These are phyloP conservation scores for Globisporangium yorkense DNA, from an alignment of 352 stramenopile genomes.

Conservation along the genomic window DNA sequence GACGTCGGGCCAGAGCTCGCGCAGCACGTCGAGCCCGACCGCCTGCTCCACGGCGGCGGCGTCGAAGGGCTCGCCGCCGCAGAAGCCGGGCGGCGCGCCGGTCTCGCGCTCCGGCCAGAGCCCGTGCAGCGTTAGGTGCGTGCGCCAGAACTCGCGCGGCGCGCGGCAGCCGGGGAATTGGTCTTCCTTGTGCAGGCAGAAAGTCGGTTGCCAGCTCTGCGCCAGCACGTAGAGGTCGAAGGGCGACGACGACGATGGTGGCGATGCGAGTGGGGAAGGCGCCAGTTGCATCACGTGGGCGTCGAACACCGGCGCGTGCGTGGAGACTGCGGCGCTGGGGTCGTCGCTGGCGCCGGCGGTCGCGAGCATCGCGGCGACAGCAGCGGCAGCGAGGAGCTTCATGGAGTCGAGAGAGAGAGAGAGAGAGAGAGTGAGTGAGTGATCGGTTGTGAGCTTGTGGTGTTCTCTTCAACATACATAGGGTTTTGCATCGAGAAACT, in stretches of 20 bases:
- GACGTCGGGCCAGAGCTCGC: slow-evolving; percentile 85
- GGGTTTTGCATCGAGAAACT: too few relatives aligned
- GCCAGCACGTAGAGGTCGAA: slow-evolving; percentile 90
- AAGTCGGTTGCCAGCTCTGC: slow-evolving; percentile 87
- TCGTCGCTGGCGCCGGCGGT: background rate
- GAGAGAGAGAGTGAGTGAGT: background rate
- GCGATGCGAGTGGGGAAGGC: too few relatives aligned
- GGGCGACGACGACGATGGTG: background rate
- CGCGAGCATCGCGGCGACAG: background rate
- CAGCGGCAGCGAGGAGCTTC: background rate
- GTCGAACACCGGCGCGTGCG: background rate
- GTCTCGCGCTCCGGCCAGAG: slow-evolving; percentile 79
- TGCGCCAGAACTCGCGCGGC: slow-evolving; percentile 68
- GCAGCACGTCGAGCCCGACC: slow-evolving; percentile 66
- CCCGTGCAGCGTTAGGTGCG: slow-evolving; percentile 87
- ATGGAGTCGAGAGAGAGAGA: background rate
- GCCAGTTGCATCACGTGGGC: background rate
- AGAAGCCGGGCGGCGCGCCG: slow-evolving; percentile 71
- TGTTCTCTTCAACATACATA: background rate
- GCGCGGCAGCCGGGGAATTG: slow-evolving; percentile 62
- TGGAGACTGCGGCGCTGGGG: background rate
- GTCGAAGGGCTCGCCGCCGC: slow-evolving; percentile 69
- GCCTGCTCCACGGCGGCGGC: slow-evolving; percentile 40
- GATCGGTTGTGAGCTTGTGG: too few relatives aligned
- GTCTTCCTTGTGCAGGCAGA: slow-evolving; percentile 56